Percentiles rank a stretch among this genome's conserved stretches.
These are phyloP conservation scores for Penicillium sp. DNA, from an alignment of 2,329 filamentous ascomycete genomes.

Conservation along the genomic window DNA sequence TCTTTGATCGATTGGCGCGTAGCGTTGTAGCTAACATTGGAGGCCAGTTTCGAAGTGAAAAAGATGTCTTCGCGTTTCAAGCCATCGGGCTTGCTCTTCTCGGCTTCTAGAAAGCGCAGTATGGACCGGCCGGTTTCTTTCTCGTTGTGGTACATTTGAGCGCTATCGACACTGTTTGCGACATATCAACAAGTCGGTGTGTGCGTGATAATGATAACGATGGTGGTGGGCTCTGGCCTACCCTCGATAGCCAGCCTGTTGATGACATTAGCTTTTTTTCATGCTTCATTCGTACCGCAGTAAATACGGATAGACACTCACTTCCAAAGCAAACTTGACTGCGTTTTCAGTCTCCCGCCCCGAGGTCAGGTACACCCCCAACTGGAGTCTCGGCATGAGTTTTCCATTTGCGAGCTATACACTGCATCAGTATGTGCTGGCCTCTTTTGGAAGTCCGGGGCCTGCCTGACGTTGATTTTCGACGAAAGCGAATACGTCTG, in stretches of 20 bases:
- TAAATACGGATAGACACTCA: slow-evolving; percentile 25
- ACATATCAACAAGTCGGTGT: neutral
- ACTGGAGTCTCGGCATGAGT: slow-evolving; percentile 66
- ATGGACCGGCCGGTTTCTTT: slow-evolving; percentile 65
- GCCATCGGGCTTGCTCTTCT: slow-evolving; percentile 44
- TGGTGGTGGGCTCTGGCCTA: slow-evolving; percentile 4
- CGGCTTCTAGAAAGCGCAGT: slow-evolving; percentile 47
- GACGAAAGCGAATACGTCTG: slow-evolving; percentile 14
- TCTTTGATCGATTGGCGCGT: slow-evolving; percentile 63
- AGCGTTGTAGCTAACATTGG: slow-evolving; percentile 62
- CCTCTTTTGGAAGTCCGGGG: neutral
- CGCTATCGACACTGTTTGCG: slow-evolving; percentile 47
- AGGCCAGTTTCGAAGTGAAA: slow-evolving; percentile 75
- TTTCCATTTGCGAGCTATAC: slow-evolving; percentile 59
- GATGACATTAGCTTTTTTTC: slow-evolving; percentile 28
- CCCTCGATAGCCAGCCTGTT: slow-evolving; percentile 23
- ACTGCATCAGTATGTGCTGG: neutral
- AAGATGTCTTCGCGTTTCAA: slow-evolving; percentile 67
- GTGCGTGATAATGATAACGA: neutral
- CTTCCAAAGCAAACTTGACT: slow-evolving; percentile 55
- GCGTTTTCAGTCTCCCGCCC: slow-evolving; percentile 57
- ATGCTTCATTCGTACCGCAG: neutral
- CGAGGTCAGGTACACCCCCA: slow-evolving; percentile 70
- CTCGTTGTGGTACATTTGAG: slow-evolving; percentile 70
- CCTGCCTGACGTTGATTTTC: slow-evolving; percentile 13